These are phyloP conservation scores for Neonectria coccinea DNA, from an alignment of 2,329 filamentous ascomycete species.

Conservation along the genomic window DNA sequence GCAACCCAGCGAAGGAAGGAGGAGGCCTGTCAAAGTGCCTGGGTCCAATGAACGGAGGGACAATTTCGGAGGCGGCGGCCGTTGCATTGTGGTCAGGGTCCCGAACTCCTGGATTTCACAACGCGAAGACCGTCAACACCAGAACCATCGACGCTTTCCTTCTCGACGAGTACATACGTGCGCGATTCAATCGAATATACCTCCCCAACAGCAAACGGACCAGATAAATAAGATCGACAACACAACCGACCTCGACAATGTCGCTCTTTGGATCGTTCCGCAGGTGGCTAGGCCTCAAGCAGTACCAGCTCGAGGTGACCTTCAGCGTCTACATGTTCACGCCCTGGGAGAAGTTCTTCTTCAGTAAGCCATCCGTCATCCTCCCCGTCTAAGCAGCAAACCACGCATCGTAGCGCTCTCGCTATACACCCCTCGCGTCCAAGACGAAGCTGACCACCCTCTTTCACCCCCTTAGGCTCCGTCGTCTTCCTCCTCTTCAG, in stretches of 20 bases:
- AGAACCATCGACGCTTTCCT: slow-evolving; percentile 8
- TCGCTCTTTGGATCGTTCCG: slow-evolving; percentile 67
- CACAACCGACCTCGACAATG: slow-evolving; percentile 43
- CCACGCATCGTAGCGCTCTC: slow-evolving; percentile 4
- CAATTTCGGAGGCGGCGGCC: slow-evolving; percentile 27
- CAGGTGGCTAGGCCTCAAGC: slow-evolving; percentile 92
- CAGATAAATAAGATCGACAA: not conserved
- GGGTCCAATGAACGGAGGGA: slow-evolving; percentile 23
- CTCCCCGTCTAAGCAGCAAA: not conserved
- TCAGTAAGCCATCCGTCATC: slow-evolving; percentile 75
- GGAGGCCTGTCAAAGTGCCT: slow-evolving; percentile 4
- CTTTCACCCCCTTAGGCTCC: slow-evolving; percentile 70
- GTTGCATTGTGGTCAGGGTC: slow-evolving; percentile 12
- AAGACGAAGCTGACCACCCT: slow-evolving; percentile 46
- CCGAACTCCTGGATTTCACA: slow-evolving; percentile 26
- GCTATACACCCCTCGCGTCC: not conserved
- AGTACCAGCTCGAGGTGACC: slow-evolving; percentile 98
- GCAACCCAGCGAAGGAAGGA: not conserved
- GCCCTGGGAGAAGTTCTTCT: slow-evolving; percentile 94
- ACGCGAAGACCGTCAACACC: slow-evolving; percentile 4
- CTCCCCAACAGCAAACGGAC: not conserved
- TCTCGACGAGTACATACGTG: not conserved
- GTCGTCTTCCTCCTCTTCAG: slow-evolving; percentile 90
- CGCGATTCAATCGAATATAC: not conserved
- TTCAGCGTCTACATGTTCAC: slow-evolving; percentile 98